Percentiles rank a stretch among this genome's conserved stretches.
Conservation (phyloP, 257 asterid species). For the Capsicum baccatum region DNA sequence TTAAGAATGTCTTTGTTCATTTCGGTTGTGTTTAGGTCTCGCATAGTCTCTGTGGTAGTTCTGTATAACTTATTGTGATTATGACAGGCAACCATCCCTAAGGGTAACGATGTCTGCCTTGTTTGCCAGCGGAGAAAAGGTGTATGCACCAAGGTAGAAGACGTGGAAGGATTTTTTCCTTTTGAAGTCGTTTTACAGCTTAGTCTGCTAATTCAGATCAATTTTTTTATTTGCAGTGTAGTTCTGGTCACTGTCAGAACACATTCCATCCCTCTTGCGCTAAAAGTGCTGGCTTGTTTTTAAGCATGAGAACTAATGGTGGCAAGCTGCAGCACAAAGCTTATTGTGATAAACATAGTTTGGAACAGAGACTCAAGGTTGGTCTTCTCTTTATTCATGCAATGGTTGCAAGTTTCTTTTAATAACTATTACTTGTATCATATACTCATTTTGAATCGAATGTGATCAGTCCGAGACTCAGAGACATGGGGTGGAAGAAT, state of each 20-base stretch:
- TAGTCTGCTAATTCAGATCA: slow-evolving; percentile 26
- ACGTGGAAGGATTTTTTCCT: slow-evolving; percentile 9
- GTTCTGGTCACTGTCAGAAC: slow-evolving; percentile 92
- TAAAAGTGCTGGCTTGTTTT: slow-evolving; percentile 90
- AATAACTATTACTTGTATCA: not conserved
- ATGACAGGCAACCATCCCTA: slow-evolving; percentile 67
- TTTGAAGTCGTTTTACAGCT: not conserved
- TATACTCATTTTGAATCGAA: slow-evolving; percentile 26
- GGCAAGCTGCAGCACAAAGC: slow-evolving; percentile 96
- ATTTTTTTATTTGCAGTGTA: slow-evolving; percentile 68
- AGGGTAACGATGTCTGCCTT: slow-evolving; percentile 69
- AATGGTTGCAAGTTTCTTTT: slow-evolving; percentile 6
- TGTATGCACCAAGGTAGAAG: slow-evolving; percentile 84
- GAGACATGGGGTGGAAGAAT: slow-evolving; percentile 79
- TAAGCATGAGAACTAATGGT: slow-evolving; percentile 72
- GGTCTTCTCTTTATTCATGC: slow-evolving; percentile 30
- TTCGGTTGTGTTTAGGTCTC: not conserved
- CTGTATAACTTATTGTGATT: slow-evolving; percentile 24
- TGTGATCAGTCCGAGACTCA: slow-evolving; percentile 74
- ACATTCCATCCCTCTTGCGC: slow-evolving; percentile 97
- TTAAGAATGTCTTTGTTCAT: not conserved
- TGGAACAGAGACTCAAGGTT: slow-evolving; percentile 93
- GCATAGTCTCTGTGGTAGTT: not conserved
- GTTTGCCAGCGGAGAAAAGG: slow-evolving; percentile 87
- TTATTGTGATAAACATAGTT: slow-evolving; percentile 89